Conservation (phyloP, 2,329 filamentous ascomycete genomes). For the Fusarium nurragi region DNA sequence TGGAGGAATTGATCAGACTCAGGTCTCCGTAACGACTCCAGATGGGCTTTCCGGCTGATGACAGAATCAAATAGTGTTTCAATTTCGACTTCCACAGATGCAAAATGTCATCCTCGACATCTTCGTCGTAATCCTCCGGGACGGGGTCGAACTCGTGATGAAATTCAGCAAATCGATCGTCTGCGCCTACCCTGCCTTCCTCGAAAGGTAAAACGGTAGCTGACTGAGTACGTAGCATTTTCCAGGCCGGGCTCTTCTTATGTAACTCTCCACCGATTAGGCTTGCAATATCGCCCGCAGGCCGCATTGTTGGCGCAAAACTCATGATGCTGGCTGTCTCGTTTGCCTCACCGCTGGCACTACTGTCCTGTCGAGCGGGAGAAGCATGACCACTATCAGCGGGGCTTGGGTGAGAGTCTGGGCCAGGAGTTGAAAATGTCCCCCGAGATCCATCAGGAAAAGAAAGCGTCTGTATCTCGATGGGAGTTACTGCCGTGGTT, state of each 20-base stretch:
- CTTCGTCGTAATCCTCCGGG: slow-evolving; percentile 60
- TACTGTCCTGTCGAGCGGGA: slow-evolving; percentile 46
- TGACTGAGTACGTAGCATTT: slow-evolving; percentile 70
- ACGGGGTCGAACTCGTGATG: slow-evolving; percentile 81
- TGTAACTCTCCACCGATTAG: slow-evolving; percentile 77
- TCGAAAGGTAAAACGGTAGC: slow-evolving; percentile 70
- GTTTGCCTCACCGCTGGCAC: slow-evolving; percentile 60
- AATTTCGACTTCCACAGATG: slow-evolving; percentile 87
- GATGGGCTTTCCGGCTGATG: slow-evolving; percentile 95
- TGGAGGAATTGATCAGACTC: slow-evolving; percentile 88
- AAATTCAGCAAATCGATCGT: slow-evolving; percentile 73
- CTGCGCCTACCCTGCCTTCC: slow-evolving; percentile 53
- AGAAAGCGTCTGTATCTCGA: slow-evolving; percentile 81
- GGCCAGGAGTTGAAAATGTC: slow-evolving; percentile 61
- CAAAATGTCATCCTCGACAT: slow-evolving; percentile 66
- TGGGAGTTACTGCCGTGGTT: slow-evolving; percentile 84
- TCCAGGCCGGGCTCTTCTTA: slow-evolving; percentile 74
- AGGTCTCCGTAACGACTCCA: slow-evolving; percentile 95
- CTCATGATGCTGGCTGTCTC: slow-evolving; percentile 74
- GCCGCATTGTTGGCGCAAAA: slow-evolving; percentile 70
- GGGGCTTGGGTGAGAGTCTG: slow-evolving; percentile 51
- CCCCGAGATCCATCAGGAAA: slow-evolving; percentile 76
- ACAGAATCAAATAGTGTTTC: slow-evolving; percentile 97
- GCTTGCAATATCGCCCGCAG: slow-evolving; percentile 79
- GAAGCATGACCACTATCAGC: slow-evolving; percentile 54